Evolutionary conservation across 2,329 filamentous ascomycete genomes (phyloP).

Genomic region (Diatrype stigma): DNA sequence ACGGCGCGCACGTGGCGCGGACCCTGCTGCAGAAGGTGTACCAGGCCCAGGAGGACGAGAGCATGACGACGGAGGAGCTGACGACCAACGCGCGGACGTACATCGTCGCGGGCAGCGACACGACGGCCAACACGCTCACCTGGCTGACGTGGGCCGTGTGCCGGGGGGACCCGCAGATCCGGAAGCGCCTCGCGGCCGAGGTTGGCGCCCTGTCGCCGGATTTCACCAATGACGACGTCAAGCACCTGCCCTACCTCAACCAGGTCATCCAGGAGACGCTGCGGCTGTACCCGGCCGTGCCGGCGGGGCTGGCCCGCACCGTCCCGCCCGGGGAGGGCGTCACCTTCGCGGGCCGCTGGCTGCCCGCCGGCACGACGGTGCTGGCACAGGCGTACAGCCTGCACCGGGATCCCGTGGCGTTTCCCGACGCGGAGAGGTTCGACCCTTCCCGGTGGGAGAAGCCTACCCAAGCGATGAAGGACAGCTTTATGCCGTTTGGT

Average conservation of each 20-base stretch:
- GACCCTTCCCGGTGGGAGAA: conserved; percentile 20
- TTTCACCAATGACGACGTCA: conserved; percentile 27
- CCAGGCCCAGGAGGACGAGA: conserved; percentile 26
- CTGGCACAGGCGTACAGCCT: conserved; percentile 34
- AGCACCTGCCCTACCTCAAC: conserved; percentile 30
- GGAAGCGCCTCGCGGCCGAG: conserved; percentile 13
- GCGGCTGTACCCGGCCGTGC: conserved; percentile 28
- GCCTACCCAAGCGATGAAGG: conserved; percentile 21
- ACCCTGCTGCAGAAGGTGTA: conserved; percentile 36
- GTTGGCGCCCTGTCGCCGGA: conserved; percentile 15
- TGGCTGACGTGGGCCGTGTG: conserved; percentile 41
- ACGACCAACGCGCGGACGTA: conserved; percentile 24
- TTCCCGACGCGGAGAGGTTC: conserved; percentile 30
- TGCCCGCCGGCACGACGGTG: conserved; percentile 31
- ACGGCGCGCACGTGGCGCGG: conserved; percentile 15
- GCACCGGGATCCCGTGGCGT: conserved; percentile 32
- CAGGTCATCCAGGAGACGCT: conserved; percentile 25
- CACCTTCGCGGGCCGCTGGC: conserved; percentile 25
- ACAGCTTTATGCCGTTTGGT: conserved; percentile 24
- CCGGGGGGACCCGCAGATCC: conserved; percentile 21
- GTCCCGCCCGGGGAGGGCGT: conserved; percentile 30
- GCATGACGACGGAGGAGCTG: conserved; percentile 12
- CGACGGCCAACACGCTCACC: conserved; percentile 44
- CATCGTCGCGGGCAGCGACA: conserved; percentile 50
- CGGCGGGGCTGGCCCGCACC: conserved; percentile 28